Conservation (phyloP, 2,329 filamentous ascomycete genomes). For the Tolypocladium guangdongense region DNA sequence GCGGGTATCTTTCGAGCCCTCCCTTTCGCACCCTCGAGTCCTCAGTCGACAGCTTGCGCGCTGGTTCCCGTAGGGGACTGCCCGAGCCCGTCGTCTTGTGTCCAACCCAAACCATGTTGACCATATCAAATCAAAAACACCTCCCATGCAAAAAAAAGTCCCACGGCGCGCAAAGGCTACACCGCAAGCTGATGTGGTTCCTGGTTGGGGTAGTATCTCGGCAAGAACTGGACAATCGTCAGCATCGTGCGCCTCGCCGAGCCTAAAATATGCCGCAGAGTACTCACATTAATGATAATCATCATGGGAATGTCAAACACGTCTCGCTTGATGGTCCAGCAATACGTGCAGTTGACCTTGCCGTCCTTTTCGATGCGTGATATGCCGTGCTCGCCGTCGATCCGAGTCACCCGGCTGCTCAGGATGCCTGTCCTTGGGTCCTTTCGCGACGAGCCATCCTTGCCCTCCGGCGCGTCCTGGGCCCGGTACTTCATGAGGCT, state of each 20-base stretch:
- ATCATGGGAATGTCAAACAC: slow-evolving; percentile 98
- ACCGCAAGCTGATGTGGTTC: slow-evolving; percentile 46
- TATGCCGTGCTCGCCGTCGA: slow-evolving; percentile 68
- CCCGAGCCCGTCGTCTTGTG: background rate
- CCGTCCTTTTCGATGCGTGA: slow-evolving; percentile 75
- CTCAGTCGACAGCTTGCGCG: background rate
- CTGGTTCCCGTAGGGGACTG: background rate
- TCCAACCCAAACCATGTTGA: background rate
- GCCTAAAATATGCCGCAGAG: too few species aligned
- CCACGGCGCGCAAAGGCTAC: slow-evolving; percentile 16
- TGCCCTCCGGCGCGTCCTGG: slow-evolving; percentile 43
- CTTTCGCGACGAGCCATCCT: slow-evolving; percentile 33
- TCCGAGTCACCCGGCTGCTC: slow-evolving; percentile 49
- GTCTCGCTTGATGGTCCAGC: slow-evolving; percentile 93
- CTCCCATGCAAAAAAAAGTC: slow-evolving; percentile 11
- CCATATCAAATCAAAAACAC: background rate
- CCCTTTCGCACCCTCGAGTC: background rate
- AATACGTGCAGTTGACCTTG: slow-evolving; percentile 89
- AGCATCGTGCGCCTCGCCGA: slow-evolving; percentile 5
- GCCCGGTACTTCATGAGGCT: slow-evolving; percentile 85
- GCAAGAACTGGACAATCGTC: slow-evolving; percentile 36
- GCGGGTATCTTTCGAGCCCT: slow-evolving; percentile 3
- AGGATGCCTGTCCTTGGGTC: slow-evolving; percentile 34
- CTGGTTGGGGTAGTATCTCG: slow-evolving; percentile 48
- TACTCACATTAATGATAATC: slow-evolving; percentile 93